A percentile compares a stretch with the other conserved stretches of the same genome.
Evolutionary conservation across 83 land plant genomes (phyloP).

Genomic region (Picea mariana): DNA sequence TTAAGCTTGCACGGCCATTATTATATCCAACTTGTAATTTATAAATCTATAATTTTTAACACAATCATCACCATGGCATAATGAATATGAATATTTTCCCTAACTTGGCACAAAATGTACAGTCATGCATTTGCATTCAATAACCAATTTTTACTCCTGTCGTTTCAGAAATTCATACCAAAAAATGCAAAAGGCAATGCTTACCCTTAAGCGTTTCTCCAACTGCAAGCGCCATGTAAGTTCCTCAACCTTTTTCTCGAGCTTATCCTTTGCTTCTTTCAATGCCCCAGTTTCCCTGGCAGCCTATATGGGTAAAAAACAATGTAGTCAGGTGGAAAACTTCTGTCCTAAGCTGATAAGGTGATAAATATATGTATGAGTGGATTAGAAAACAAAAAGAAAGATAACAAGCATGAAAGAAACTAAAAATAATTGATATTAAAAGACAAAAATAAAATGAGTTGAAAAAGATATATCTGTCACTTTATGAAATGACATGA

Average conservation of each 20-base stretch:
- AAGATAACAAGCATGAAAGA: not conserved
- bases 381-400: not conserved
- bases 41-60: no score
- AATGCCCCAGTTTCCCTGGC: slow-evolving; percentile 92
- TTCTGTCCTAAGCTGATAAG: not conserved
- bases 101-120: not conserved
- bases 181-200: not conserved
- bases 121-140: not conserved
- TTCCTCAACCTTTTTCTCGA: slow-evolving; percentile 91
- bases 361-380: not conserved
- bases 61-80: no score
- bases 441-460: not conserved
- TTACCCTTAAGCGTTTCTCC: slow-evolving; percentile 77
- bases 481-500: not conserved
- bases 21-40: no score
- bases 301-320: slow-evolving; percentile 45
- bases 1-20: not conserved
- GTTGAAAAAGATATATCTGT: not conserved
- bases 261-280: slow-evolving; percentile 86
- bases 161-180: not conserved
- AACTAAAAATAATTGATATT: not conserved
- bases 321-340: not conserved
- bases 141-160: not conserved
- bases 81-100: not conserved
- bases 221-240: slow-evolving; percentile 82